Evolutionary conservation across 257 asterid genomes (phyloP).

Genomic region (Capsicum chinense): DNA sequence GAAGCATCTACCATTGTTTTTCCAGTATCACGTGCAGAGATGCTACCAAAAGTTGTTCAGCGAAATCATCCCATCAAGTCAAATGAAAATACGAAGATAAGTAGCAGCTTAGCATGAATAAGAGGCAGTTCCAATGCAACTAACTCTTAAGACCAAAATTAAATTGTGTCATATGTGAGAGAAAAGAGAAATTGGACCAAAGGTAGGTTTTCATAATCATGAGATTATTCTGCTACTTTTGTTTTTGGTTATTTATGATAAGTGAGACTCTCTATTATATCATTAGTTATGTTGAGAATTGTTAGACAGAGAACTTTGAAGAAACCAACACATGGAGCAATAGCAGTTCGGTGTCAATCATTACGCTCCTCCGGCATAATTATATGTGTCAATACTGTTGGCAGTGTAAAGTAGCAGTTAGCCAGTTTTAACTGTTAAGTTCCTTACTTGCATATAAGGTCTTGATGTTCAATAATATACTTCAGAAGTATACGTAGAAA

Average conservation of each 20-base stretch:
- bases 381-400: neutral
- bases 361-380: no score
- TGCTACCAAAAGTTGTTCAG: conserved; percentile 48
- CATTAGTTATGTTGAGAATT: neutral
- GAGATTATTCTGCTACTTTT: conserved; percentile 8
- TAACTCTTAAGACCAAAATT: conserved; percentile 6
- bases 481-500: conserved; percentile 94
- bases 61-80: neutral
- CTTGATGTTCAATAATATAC: conserved; percentile 92
- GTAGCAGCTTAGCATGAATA: neutral
- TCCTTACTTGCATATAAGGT: conserved; percentile 96
- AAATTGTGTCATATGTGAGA: neutral
- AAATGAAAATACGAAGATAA: conserved; percentile 22
- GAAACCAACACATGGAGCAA: neutral
- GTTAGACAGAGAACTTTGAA: neutral
- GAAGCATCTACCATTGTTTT: conserved; percentile 99
- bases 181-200: neutral
- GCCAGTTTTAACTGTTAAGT: neutral
- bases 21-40: conserved; percentile 98
- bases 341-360: no score
- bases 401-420: conserved; percentile 3
- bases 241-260: neutral
- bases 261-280: neutral
- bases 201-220: neutral
- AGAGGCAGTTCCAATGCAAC: neutral